These are phyloP conservation scores for Holtermannia corniformis DNA, from an alignment of 768 basidiomycete genomes.

Conservation along the genomic window DNA sequence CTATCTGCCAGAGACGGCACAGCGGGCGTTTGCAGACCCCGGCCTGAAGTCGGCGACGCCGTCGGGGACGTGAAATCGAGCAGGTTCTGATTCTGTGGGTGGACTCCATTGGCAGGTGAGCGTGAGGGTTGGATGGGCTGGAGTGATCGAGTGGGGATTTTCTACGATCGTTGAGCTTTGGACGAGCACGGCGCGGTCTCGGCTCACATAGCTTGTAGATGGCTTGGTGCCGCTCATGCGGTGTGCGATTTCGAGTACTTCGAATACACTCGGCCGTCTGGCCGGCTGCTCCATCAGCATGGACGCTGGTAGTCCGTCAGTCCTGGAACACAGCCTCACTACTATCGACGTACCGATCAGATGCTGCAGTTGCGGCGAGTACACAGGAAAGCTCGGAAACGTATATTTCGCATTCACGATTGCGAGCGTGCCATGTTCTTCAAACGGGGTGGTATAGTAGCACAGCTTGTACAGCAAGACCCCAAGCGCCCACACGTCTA, in stretches of 20 bases:
- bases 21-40: too few species aligned
- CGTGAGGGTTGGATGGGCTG: constrained; percentile 7
- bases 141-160: constrained; percentile 15
- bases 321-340: constrained; percentile 3
- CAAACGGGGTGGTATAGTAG: constrained; percentile 98
- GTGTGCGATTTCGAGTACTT: constrained; percentile 73
- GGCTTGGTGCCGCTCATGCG: constrained; percentile 78
- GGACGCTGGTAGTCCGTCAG: constrained; percentile 1
- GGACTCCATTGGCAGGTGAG: too few species aligned
- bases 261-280: constrained; percentile 78
- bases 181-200: not conserved
- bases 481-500: constrained; percentile 93
- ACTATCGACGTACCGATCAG: constrained; percentile 58
- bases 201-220: constrained; percentile 56
- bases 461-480: constrained; percentile 96
- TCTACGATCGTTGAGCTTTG: constrained; percentile 6
- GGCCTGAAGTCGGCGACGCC: constrained; percentile 2
- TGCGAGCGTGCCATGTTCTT: constrained; percentile 91
- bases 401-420: constrained; percentile 95
- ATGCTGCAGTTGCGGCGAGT: constrained; percentile 70
- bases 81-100: constrained; percentile 21
- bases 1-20: constrained; percentile 18
- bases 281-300: constrained; percentile 88
- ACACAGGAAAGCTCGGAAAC: constrained; percentile 77
- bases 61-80: constrained; percentile 28